Evolutionary conservation across 192 early-diverging fungal species (phyloP).

Genomic region (Entophlyctis luteolus): DNA sequence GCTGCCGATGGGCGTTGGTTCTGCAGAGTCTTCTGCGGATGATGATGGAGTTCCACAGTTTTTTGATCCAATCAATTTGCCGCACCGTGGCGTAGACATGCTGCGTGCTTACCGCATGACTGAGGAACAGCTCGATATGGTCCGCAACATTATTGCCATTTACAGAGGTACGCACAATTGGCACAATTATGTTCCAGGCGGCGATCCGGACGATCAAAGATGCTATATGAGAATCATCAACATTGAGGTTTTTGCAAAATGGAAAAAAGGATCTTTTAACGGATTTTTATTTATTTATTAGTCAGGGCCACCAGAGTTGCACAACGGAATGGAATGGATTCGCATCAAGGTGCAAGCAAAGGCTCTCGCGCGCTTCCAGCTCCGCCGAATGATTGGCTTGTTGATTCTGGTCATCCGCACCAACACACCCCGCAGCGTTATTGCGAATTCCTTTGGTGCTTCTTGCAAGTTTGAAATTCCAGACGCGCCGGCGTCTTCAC

Average conservation of each 20-base stretch:
- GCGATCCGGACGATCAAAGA: constrained; percentile 23
- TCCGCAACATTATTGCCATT: constrained; percentile 26
- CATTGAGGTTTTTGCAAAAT: constrained; percentile 19
- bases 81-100: constrained; percentile 30
- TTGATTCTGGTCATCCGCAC: constrained; percentile 33
- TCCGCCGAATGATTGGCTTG: constrained; percentile 37
- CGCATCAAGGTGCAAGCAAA: constrained; percentile 34
- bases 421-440: constrained; percentile 33
- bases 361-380: constrained; percentile 33
- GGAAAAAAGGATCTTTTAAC: background rate
- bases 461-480: constrained; percentile 34
- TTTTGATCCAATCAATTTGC: constrained; percentile 41
- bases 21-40: background rate
- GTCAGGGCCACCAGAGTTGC: constrained; percentile 24
- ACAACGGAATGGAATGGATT: constrained; percentile 39
- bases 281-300: background rate
- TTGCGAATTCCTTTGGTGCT: constrained; percentile 37
- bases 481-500: constrained; percentile 24
- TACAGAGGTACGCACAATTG: constrained; percentile 39
- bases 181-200: constrained; percentile 41
- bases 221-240: constrained; percentile 38
- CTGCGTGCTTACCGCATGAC: constrained; percentile 29
- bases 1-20: background rate
- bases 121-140: constrained; percentile 18
- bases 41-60: constrained; percentile 14